Conservation (phyloP, 179 eudicot species). For the Spinacia oleracea region DNA sequence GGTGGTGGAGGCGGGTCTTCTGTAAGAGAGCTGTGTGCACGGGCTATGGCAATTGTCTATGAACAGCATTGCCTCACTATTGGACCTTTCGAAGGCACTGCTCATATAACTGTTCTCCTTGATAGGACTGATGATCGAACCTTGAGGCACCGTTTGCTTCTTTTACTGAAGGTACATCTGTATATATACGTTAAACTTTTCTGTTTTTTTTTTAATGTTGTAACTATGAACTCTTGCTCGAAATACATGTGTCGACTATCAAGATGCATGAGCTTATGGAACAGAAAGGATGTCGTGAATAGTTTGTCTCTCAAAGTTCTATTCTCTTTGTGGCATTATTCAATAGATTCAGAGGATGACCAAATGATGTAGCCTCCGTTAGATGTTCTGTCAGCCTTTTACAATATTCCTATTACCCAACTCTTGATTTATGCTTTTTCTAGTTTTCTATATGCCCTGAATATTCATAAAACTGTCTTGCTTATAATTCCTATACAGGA, state of each 20-base stretch:
- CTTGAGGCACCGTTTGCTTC: conserved; percentile 94
- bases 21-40: conserved; percentile 96
- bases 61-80: conserved; percentile 80
- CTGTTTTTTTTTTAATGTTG: conserved; percentile 10
- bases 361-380: not conserved
- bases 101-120: conserved; percentile 90
- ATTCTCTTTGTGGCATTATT: not conserved
- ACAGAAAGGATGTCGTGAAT: not conserved
- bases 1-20: conserved; percentile 98
- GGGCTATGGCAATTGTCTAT: conserved; percentile 99
- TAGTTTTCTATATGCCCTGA: not conserved
- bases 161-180: conserved; percentile 79
- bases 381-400: not conserved
- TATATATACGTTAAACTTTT: conserved; percentile 25
- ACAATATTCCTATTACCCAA: not conserved
- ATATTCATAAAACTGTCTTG: not conserved
- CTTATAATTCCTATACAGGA: not conserved
- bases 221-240: not conserved
- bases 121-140: conserved; percentile 99
- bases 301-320: not conserved
- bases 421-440: not conserved
- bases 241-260: not conserved
- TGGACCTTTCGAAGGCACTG: conserved; percentile 95
- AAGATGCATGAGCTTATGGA: not conserved
- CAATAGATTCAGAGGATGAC: not conserved